Percentiles rank a stretch among this genome's conserved stretches.
Evolutionary conservation across 2,329 filamentous ascomycete genomes (phyloP).

Genomic region (Xylaria arbuscula): DNA sequence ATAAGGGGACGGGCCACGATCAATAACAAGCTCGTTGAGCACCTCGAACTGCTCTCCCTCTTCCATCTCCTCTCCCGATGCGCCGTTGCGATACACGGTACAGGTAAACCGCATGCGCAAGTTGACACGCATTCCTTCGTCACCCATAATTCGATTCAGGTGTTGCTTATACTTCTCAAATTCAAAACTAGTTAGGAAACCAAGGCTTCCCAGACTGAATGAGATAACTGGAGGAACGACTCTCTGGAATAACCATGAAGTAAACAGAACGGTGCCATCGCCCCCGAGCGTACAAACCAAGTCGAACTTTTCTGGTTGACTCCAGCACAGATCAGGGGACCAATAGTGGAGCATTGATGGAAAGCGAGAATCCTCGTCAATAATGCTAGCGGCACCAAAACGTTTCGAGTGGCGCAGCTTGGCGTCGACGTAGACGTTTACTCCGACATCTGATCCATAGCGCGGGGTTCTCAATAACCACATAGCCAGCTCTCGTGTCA

Average conservation of each 20-base stretch:
- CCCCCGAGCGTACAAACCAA: constrained; percentile 89
- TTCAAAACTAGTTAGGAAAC: constrained; percentile 89
- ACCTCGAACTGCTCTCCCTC: constrained; percentile 98
- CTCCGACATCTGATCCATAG: constrained; percentile 88
- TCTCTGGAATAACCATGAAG: constrained; percentile 91
- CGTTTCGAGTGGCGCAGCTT: constrained; percentile 90
- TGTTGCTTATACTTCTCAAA: constrained; percentile 90
- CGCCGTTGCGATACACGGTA: constrained; percentile 85
- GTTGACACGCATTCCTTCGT: constrained; percentile 95
- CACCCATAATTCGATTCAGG: constrained; percentile 89
- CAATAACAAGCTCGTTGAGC: constrained; percentile 97
- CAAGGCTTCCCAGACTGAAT: constrained; percentile 84
- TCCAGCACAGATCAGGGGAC: constrained; percentile 96
- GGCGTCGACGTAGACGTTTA: constrained; percentile 98
- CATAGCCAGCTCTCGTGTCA: constrained; percentile 86
- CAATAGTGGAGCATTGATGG: constrained; percentile 90
- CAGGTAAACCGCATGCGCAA: constrained; percentile 99
- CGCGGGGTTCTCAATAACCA: constrained; percentile 91
- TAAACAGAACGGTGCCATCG: constrained; percentile 88
- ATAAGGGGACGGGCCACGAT: constrained; percentile 94
- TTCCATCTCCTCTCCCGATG: constrained; percentile 72
- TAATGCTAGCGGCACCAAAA: constrained; percentile 79
- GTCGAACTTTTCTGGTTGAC: constrained; percentile 92
- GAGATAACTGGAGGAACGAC: constrained; percentile 86
- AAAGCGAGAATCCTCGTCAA: constrained; percentile 80